These are phyloP conservation scores for Fusarium sp. DNA, from an alignment of 2,329 filamentous ascomycete genomes.

Conservation along the genomic window DNA sequence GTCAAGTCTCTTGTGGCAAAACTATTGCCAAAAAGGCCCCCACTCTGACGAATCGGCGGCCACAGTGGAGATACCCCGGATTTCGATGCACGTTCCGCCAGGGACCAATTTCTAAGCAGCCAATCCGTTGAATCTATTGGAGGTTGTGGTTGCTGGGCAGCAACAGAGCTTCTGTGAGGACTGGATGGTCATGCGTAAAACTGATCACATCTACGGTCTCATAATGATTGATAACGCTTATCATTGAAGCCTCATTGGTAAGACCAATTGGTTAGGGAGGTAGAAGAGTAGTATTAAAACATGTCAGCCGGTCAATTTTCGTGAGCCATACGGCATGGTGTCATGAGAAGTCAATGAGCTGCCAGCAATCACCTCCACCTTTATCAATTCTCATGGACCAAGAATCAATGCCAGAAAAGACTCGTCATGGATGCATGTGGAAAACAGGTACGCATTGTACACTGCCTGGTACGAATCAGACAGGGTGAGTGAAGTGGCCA, in stretches of 20 bases:
- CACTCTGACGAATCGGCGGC: constrained; percentile 19
- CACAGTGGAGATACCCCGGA: constrained; percentile 27
- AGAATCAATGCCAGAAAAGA: neutral
- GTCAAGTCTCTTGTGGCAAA: constrained; percentile 23
- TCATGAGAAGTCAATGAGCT: neutral
- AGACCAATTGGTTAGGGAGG: neutral
- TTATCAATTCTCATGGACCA: neutral
- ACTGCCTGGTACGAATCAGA: constrained; percentile 17
- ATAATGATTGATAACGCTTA: neutral
- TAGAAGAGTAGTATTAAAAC: neutral
- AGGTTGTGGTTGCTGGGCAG: neutral
- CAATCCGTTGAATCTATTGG: neutral
- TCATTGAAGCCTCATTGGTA: neutral
- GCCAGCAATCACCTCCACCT: neutral
- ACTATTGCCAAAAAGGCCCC: constrained; percentile 16
- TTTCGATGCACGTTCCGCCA: constrained; percentile 12
- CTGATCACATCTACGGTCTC: neutral
- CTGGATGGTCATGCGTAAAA: neutral
- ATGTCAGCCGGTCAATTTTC: neutral
- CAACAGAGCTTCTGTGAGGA: neutral
- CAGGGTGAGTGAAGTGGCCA: constrained; percentile 15
- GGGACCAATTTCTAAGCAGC: constrained; percentile 4
- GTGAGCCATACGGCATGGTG: neutral
- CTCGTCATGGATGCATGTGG: constrained; percentile 1
- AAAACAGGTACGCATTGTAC: constrained; percentile 4